Evolutionary conservation across 177 flowering plant species (phyloP).

Genomic region (Vitis hybrid): DNA sequence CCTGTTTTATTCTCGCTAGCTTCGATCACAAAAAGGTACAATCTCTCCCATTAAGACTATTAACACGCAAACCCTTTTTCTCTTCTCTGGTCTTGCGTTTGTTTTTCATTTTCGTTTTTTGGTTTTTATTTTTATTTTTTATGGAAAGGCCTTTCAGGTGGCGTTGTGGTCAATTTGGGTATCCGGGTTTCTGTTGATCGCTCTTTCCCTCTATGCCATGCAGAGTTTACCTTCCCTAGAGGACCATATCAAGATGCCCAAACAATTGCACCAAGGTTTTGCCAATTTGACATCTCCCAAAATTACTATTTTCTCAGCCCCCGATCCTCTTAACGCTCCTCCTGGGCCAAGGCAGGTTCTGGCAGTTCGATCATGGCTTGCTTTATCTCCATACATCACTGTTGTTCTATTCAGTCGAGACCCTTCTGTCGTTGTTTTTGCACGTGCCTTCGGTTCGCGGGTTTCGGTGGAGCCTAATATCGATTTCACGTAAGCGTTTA

Average conservation of each 20-base stretch:
- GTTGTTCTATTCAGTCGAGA: constrained; percentile 75
- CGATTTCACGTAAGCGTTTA: constrained; percentile 79
- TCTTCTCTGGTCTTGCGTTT: not conserved
- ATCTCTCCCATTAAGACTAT: too few species aligned
- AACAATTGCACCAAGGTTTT: constrained; percentile 8
- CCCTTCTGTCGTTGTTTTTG: constrained; percentile 55
- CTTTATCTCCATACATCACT: constrained; percentile 51
- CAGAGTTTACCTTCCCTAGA: constrained; percentile 46
- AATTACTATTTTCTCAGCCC: constrained; percentile 70
- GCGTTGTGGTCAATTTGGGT: constrained; percentile 80
- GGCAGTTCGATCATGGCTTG: constrained; percentile 91
- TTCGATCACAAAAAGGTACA: too few species aligned
- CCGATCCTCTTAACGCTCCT: constrained; percentile 52
- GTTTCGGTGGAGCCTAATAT: constrained; percentile 67
- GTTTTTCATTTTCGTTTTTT: not conserved
- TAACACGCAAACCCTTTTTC: not conserved
- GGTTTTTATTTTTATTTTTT: not conserved
- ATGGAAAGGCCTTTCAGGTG: constrained; percentile 43
- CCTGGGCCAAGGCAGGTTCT: constrained; percentile 56
- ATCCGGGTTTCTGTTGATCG: constrained; percentile 71
- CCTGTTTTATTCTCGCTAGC: too few species aligned
- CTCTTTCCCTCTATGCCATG: constrained; percentile 69
- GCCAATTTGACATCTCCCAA: constrained; percentile 26
- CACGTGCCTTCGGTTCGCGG: constrained; percentile 50
- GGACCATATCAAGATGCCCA: constrained; percentile 32